Base-by-base conservation (phyloP, 257 asterid species). In the Nicotiana tomentosiformis region DNA sequence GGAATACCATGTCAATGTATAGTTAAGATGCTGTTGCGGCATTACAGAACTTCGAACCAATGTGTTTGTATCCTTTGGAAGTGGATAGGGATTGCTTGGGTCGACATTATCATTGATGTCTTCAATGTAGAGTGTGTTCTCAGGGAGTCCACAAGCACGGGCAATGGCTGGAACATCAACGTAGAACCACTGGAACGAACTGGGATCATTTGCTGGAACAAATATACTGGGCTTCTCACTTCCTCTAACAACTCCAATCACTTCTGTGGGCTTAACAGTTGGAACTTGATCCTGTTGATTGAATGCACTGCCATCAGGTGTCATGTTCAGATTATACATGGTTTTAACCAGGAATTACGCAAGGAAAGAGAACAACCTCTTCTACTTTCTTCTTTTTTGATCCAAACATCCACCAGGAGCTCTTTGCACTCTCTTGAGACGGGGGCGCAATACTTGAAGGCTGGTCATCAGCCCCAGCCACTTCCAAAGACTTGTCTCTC, bases 11-110 rank as follows among this genome's bases (percentile, higher is more conserved):
- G 98, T 96, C 69, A 96, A 56, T 65, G 87, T 90, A 84, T 96
- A 94, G 90, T 96, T 93, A 55, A 96, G 92, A 89, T 94, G 99
- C 86, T 96, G 97, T 84, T 91, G 98, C 23, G 98, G 98, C 99
- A 96, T 96, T 18, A 93, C 97, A 62, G 99, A 94, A 80, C 95
- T 93, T 69, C 90, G 92, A 70, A 92, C 89, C 57, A 96, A 89
- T 60, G 93, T 84, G 86, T 87, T 90, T 69, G 83, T 84, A 80
- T 96, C 97, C 91, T 94, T 96, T 11, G 97, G 99, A 60, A 96
- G 65, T 2, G 99, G 99, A 87, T 96, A 96, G 5, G 97, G 99
- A 80, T 84, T 90, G 85, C 98, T 89, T n/a, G 91, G 92, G 84
- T 90, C 88, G 43, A 94, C 82, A 66, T 96, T 88, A 26, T 90